Evolutionary conservation across 495 filamentous ascomycete species (phyloP).

Genomic region (Coniosporium apollinis): DNA sequence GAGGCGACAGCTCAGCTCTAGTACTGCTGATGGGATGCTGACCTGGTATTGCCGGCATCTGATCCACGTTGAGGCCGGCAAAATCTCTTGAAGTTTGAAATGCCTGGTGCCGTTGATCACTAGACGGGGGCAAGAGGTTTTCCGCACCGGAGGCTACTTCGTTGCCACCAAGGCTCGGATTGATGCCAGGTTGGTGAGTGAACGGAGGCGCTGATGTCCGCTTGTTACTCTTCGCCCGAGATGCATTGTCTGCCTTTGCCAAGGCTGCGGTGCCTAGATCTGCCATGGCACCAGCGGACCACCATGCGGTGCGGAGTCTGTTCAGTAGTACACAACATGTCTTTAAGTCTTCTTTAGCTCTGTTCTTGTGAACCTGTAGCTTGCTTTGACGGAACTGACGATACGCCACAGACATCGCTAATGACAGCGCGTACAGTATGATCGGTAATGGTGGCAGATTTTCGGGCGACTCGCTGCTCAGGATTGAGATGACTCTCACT

Average conservation of each 20-base stretch:
- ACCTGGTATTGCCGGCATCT: constrained; percentile 6
- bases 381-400: constrained; percentile 51
- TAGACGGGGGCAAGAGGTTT: neutral
- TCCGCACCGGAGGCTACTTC: neutral
- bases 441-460: constrained; percentile 43
- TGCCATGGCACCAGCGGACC: constrained; percentile 44
- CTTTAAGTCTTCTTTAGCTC: constrained; percentile 43
- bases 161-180: neutral
- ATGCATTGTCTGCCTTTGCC: constrained; percentile 9
- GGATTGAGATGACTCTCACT: constrained; percentile 44
- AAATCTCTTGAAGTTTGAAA: constrained; percentile 1
- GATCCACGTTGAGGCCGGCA: constrained; percentile 2
- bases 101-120: constrained; percentile 10
- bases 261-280: constrained; percentile 28
- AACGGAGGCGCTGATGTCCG: constrained; percentile 5
- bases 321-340: constrained; percentile 40
- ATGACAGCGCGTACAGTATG: constrained; percentile 47
- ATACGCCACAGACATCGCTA: constrained; percentile 55
- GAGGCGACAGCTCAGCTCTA: constrained; percentile 3
- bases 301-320: constrained; percentile 39
- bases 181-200: neutral
- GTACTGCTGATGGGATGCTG: constrained; percentile 16
- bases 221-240: neutral
- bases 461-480: constrained; percentile 35
- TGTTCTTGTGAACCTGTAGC: constrained; percentile 42